Base-by-base conservation (phyloP, 2,329 filamentous ascomycete species). In the Sporothrix pallida region DNA sequence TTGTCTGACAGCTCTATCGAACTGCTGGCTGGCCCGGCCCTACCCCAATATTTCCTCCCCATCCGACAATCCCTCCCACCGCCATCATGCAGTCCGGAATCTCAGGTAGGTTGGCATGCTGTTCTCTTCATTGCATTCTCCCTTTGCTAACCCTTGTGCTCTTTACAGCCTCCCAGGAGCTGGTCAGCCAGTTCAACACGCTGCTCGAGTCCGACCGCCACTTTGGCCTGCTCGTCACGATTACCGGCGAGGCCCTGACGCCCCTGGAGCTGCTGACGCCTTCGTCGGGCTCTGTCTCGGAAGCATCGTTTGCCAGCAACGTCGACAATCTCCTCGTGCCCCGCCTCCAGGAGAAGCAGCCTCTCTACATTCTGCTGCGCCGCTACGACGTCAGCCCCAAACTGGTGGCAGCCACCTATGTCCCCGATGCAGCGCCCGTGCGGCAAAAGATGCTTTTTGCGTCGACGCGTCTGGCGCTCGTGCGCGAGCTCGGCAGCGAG, bases 381-480 rank as follows among this genome's bases (percentile, higher is more conserved):
- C 90, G 91, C 72, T 86, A 91, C 80, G 85, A 89, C 70, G 80
- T 82, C 52, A 81, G 84, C 3, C 88, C 87, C n/a, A 82, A 81
- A 76, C 89, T 94, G 76, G 83, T 92, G 37, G 92, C 91, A 63
- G 84, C 95, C 50, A 94, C 92, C 50, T 96, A 94, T 81, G 90
- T 96, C 6, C 93, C 93, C 37, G 92, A 95, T 81, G 80, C 88
- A 0, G 93, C 93, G 54, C 92, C 91, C 42, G 93, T 96, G 73
- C 90, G 93, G 54, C 91, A 94, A 81, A 96, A 96, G 86, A 96
- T 93, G 91, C 87, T 96, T 26, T 95, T 95, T 81, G 93, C 93
- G 6, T 89, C 90, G 31, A 95, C 93, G 42, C 88, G 92, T 10
- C 85, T 95, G 78, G 93, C 92, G 0, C 86, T 96, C 0, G 88